A percentile compares a stretch with the other conserved stretches of the same genome.
These are phyloP conservation scores for Starmerella sp. DNA, from an alignment of 805 yeast genomes.

Conservation along the genomic window DNA sequence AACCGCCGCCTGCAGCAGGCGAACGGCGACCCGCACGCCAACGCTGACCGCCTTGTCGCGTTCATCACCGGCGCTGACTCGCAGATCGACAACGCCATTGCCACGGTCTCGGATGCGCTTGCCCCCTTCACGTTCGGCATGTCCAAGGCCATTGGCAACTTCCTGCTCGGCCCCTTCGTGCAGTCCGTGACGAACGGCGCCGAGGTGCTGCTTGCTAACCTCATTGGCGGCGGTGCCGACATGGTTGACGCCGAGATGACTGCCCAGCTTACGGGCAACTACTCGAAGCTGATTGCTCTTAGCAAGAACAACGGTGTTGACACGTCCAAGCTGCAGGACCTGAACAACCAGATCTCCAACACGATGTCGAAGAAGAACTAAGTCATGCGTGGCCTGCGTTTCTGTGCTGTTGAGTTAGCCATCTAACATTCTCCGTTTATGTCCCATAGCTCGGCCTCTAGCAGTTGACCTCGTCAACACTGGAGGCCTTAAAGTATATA, in stretches of 20 bases:
- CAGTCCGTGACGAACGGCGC: constrained; percentile 20
- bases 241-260: constrained; percentile 8
- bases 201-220: constrained; percentile 18
- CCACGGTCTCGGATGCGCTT: constrained; percentile 3
- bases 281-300: constrained; percentile 15
- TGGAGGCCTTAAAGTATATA: no score
- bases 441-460: neutral
- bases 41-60: constrained; percentile 12
- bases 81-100: constrained; percentile 6
- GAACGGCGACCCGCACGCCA: constrained; percentile 16
- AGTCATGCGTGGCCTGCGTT: neutral
- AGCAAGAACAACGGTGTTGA: constrained; percentile 16
- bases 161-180: constrained; percentile 25
- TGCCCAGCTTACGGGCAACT: constrained; percentile 16
- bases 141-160: constrained; percentile 15
- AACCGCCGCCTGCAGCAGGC: constrained; percentile 10
- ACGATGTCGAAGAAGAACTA: neutral
- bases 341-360: constrained; percentile 16
- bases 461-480: no score
- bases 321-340: constrained; percentile 14
- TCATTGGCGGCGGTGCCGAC: constrained; percentile 19
- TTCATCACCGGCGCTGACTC: constrained; percentile 26
- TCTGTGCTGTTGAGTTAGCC: neutral
- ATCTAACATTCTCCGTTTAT: neutral
- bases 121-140: constrained; percentile 15